Conservation (phyloP, 2,329 filamentous ascomycete genomes). For the Pyrenophora tritici-repentis region DNA sequence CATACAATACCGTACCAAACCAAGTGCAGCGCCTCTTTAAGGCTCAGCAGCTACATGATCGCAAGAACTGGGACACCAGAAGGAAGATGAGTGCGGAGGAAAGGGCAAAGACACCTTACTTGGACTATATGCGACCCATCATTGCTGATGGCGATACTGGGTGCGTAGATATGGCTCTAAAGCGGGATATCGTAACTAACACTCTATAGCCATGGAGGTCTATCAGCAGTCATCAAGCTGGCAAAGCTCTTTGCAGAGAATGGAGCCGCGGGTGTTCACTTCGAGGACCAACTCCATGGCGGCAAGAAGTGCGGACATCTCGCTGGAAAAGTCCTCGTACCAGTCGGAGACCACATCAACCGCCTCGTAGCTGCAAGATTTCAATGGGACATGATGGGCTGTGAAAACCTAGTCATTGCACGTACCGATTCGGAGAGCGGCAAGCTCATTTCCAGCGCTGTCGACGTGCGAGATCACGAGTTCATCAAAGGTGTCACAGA, state of each 20-base stretch:
- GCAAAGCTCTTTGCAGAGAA: slow-evolving; percentile 98
- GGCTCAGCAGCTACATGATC: slow-evolving; percentile 94
- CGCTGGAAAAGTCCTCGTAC: slow-evolving; percentile 93
- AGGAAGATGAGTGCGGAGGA: slow-evolving; percentile 76
- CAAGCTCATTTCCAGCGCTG: slow-evolving; percentile 83
- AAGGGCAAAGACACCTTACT: slow-evolving; percentile 76
- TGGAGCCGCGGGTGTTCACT: slow-evolving; percentile 93
- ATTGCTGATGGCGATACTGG: slow-evolving; percentile 95
- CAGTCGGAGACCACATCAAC: slow-evolving; percentile 94
- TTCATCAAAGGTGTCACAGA: slow-evolving; percentile 90
- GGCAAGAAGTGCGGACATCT: slow-evolving; percentile 98
- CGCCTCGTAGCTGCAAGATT: slow-evolving; percentile 88
- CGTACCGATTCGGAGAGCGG: slow-evolving; percentile 95
- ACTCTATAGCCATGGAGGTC: slow-evolving; percentile 75
- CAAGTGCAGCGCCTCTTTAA: slow-evolving; percentile 96
- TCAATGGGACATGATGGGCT: slow-evolving; percentile 98
- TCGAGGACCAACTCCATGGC: slow-evolving; percentile 96
- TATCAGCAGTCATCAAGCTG: slow-evolving; percentile 91
- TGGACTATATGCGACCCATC: slow-evolving; percentile 92
- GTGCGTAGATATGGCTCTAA: slow-evolving; percentile 35
- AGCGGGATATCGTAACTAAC: slow-evolving; percentile 14
- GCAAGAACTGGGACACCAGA: slow-evolving; percentile 88
- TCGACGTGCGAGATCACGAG: slow-evolving; percentile 94
- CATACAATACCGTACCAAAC: slow-evolving; percentile 98
- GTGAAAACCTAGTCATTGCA: slow-evolving; percentile 91